Percentiles rank a stretch among this genome's conserved stretches.
These are phyloP conservation scores for Phanerodontia chrysosporium DNA, from an alignment of 768 basidiomycete species.

Conservation along the genomic window DNA sequence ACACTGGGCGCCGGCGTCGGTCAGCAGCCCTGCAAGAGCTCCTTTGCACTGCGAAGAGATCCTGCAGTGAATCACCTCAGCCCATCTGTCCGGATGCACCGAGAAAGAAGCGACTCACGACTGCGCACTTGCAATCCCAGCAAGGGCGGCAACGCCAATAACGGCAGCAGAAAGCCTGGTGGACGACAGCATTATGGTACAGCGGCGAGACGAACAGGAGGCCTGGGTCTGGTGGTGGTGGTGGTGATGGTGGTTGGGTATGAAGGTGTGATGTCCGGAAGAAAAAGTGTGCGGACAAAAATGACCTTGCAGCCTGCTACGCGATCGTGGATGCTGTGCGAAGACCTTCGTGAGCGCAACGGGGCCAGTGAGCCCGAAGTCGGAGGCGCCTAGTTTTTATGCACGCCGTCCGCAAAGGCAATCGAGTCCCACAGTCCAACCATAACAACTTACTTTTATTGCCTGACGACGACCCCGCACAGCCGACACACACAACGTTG, in stretches of 20 bases:
- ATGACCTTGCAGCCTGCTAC: not conserved
- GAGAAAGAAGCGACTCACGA: slow-evolving; percentile 30
- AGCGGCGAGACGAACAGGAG: too few relatives aligned
- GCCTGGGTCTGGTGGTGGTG: not conserved
- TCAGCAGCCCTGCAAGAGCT: slow-evolving; percentile 42
- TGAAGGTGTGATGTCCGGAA: not conserved
- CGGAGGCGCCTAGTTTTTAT: not conserved
- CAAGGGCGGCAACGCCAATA: slow-evolving; percentile 19
- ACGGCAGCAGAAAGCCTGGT: not conserved
- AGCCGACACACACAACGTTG: not conserved
- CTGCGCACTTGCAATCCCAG: slow-evolving; percentile 37
- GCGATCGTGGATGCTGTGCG: not conserved
- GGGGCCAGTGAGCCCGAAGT: not conserved
- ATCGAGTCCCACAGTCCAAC: not conserved
- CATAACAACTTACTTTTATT: not conserved
- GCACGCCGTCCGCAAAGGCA: not conserved
- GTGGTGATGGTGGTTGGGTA: not conserved
- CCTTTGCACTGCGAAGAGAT: slow-evolving; percentile 47
- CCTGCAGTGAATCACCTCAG: slow-evolving; percentile 12
- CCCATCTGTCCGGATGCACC: not conserved
- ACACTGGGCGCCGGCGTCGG: slow-evolving; percentile 42
- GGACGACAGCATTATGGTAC: slow-evolving; percentile 2
- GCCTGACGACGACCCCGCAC: not conserved
- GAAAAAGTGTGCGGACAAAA: not conserved
- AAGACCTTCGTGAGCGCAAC: not conserved